phyloP scores from a whole-genome alignment of 495 filamentous ascomycete species.

The Durotheca rogersii region DNA sequence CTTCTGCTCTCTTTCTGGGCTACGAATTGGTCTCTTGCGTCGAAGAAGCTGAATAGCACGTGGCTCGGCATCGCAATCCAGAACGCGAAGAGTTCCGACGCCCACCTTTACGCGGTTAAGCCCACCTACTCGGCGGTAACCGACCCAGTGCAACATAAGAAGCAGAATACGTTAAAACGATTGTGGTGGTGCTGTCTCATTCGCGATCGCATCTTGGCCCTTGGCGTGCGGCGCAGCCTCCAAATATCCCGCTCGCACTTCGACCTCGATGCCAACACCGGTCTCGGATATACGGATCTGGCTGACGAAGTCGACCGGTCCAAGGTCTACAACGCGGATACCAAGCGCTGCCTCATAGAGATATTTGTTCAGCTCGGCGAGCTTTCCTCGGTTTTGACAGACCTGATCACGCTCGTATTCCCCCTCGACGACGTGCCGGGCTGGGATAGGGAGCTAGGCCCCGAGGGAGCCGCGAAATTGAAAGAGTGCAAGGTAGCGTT shows the following conservation, averaged over 20 bases:
- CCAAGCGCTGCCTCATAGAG: constrained; percentile 43
- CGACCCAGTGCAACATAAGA: constrained; percentile 34
- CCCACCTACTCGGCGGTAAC: constrained; percentile 26
- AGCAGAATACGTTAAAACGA: constrained; percentile 40
- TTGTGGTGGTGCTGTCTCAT: constrained; percentile 55
- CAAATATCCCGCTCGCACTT: constrained; percentile 48
- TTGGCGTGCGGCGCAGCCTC: constrained; percentile 50
- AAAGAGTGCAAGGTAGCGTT: constrained; percentile 34
- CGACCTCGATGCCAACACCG: constrained; percentile 36
- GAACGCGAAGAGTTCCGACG: constrained; percentile 47
- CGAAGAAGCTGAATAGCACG: constrained; percentile 46
- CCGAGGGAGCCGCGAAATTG: constrained; percentile 22
- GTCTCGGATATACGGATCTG: constrained; percentile 44
- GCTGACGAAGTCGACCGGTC: constrained; percentile 46
- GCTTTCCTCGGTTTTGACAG: constrained; percentile 49
- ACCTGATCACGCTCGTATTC: constrained; percentile 47
- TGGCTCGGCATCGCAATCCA: constrained; percentile 52
- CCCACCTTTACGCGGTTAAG: constrained; percentile 38
- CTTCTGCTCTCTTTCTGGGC: constrained; percentile 47
- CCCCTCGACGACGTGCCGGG: constrained; percentile 39
- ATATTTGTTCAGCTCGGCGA: constrained; percentile 49
- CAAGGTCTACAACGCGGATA: constrained; percentile 43
- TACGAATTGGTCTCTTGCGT: constrained; percentile 35
- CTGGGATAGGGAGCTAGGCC: constrained; percentile 29
- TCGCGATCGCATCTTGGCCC: constrained; percentile 50